Evolutionary conservation across 2,329 filamentous ascomycete genomes (phyloP), one percentile per base, ranked within the genome.

Genomic region (Fusarium concolor): DNA sequence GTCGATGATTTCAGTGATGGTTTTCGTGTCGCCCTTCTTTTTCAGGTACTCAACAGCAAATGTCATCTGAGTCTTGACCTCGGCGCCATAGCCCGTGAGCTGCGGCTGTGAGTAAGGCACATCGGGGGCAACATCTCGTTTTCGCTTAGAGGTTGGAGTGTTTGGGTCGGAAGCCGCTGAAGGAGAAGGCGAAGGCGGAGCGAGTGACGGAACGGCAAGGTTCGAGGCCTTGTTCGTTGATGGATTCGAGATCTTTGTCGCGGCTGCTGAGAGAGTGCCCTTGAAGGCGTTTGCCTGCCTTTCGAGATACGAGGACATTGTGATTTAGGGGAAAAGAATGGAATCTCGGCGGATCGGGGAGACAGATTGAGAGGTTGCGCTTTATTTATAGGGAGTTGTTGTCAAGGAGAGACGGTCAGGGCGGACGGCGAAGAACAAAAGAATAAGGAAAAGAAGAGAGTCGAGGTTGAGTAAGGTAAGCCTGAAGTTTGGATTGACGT

Each of bases 1-100:
- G 71, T 90, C 87, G 72, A 96, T 87, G 71, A 97, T 90, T 68
- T 95, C 91, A 47, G 87, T 82, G 61, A 96, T 91, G 35, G 86
- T 87, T 76, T 94, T 87, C 56, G 91, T 82, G 63, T 89, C 82
- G 60, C 87, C 87, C 77, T 90, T 90, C 76, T 90, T 88, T 80
- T 90, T 90, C 62, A 97, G 88, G 77, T 93, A 92, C 66, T 94
- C 89, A 76, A 97, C 90, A 20, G 93, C 93, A 80, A 94, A 97
- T 59, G 91, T 88, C 76, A 97, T 90, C 78, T 97, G 92, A 14
- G 94, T 96, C 83, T 93, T 90, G 77, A 96, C 89, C 78, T 95
- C 91, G 62, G 86, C 86, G 70, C 94, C 93, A 52, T 90, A 92
- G 75, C 90, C 91, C 17, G 89, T 92, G 74, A 90, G 89, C 68